Evolutionary conservation across 805 yeast genomes (phyloP), one percentile per base, ranked within the genome.

Genomic region (Vanderwaltozyma yarrowii): DNA sequence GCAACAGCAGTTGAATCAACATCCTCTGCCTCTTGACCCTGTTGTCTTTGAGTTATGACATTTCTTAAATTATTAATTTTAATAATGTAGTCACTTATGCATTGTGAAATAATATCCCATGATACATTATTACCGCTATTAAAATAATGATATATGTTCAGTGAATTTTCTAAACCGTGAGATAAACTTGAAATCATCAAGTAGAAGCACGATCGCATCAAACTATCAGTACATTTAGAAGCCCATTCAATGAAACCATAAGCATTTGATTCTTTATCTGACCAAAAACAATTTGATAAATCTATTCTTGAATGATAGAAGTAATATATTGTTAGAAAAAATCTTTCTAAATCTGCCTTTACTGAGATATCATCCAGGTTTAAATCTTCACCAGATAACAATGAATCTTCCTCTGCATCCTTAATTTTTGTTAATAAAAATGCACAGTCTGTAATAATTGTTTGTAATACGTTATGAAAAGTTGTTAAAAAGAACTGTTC

Each of bases 181-280:
- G 92, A 69, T 29, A 89, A 65, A 5, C 92, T 79, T 2, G 94
- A 78, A 40, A 89, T 65, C 69, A 89, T 72, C 40, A 85, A 68
- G 45, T 88, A 76, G 50, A 80, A 86, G 0, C 94, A 74, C 0
- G 97, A 81, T 36, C 85, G 74, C 64, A 87, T 84, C 35, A 86
- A 65, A 9, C 89, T 79, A 13, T 85, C 85, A 43, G 78, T 86
- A 50, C 83, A 78, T 42, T 75, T 76, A 2, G 92, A 68, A 0
- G 94, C 94, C 97, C 97, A 92, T 39, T 74, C 74, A 30, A 89
- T 66, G 46, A 92, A 88, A 0, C 95, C 96, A 51, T 74, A 69
- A 2, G 85, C 66, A 40, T 78, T 77, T 12, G 80, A 72, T 37
- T 71, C 76, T 15, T 72, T 64, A 45, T 80, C 84, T 11, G 60